phyloP scores from a whole-genome alignment of 257 asterid genomes.

The Solanum appendiculatum region DNA sequence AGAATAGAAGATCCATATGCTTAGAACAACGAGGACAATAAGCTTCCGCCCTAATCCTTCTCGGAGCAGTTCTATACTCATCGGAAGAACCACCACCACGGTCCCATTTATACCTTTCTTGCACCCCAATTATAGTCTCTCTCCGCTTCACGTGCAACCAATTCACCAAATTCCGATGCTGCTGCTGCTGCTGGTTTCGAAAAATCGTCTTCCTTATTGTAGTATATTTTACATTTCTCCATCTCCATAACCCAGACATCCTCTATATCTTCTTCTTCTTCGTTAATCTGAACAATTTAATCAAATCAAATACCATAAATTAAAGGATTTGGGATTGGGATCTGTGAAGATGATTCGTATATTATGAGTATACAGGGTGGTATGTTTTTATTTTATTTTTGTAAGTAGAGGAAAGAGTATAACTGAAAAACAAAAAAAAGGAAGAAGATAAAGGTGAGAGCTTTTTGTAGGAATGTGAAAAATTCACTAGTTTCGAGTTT shows the following conservation, averaged over 20 bases:
- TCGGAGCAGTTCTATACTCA: slow-evolving; percentile 11
- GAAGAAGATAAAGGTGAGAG: background rate
- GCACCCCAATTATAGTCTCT: slow-evolving; percentile 50
- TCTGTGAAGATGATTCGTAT: background rate
- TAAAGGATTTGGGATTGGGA: background rate
- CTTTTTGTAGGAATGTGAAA: background rate
- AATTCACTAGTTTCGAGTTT: background rate
- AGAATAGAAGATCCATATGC: slow-evolving; percentile 82
- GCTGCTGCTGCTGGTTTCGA: background rate
- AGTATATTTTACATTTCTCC: slow-evolving; percentile 35
- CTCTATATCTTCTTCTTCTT: background rate
- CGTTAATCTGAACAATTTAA: background rate
- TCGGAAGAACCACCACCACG: slow-evolving; percentile 16
- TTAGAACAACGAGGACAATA: slow-evolving; percentile 92
- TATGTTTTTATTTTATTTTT: background rate
- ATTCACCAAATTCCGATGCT: slow-evolving; percentile 24
- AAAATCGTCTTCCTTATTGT: slow-evolving; percentile 7
- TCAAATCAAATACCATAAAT: background rate
- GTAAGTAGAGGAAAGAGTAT: no score
- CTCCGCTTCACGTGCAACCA: slow-evolving; percentile 48
- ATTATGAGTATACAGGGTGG: background rate
- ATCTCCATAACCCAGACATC: slow-evolving; percentile 62
- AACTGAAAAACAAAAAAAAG: background rate
- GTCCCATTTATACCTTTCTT: slow-evolving; percentile 76
- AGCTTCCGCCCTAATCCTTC: slow-evolving; percentile 82